A percentile compares a stretch with the other conserved stretches of the same genome.
Conservation (phyloP, 1,284 basidiomycete species). For the Ceratobasidium sp. region DNA sequence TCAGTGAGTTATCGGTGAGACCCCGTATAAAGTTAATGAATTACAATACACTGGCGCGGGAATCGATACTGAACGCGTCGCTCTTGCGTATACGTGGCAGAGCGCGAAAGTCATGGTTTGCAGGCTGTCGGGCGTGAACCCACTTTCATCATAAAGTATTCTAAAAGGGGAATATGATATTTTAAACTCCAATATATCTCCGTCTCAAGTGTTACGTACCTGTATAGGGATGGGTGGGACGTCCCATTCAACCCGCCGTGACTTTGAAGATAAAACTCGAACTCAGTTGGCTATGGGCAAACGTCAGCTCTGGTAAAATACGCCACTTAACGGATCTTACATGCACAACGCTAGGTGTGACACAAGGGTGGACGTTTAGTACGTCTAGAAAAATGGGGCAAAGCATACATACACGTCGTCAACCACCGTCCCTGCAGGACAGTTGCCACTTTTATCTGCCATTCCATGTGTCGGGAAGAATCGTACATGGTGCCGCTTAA, state of each 20-base stretch:
- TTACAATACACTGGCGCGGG: conserved; percentile 84
- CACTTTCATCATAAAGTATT: conserved; percentile 71
- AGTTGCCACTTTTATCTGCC: conserved; percentile 77
- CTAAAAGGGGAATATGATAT: conserved; percentile 67
- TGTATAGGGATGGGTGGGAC: conserved; percentile 46
- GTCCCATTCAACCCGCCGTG: conserved; percentile 69
- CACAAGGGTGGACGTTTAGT: not conserved
- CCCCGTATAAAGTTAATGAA: conserved; percentile 55
- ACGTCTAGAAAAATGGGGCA: not conserved
- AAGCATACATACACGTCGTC: conserved; percentile 52
- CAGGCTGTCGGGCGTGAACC: conserved; percentile 68
- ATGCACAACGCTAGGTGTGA: conserved; percentile 31
- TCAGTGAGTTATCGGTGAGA: no score
- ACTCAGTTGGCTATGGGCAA: conserved; percentile 63
- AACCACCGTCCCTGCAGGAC: conserved; percentile 79
- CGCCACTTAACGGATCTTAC: conserved; percentile 59
- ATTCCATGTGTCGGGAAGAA: conserved; percentile 76
- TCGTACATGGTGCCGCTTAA: conserved; percentile 55
- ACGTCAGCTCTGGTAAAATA: not conserved
- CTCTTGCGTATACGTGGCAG: conserved; percentile 85
- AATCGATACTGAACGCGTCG: conserved; percentile 86
- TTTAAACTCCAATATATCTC: not conserved
- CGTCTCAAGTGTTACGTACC: conserved; percentile 4
- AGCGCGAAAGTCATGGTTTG: conserved; percentile 80
- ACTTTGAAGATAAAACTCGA: conserved; percentile 84